Evolutionary conservation across 768 basidiomycete genomes (phyloP).

Genomic region (Pulveroboletus ravenelii): DNA sequence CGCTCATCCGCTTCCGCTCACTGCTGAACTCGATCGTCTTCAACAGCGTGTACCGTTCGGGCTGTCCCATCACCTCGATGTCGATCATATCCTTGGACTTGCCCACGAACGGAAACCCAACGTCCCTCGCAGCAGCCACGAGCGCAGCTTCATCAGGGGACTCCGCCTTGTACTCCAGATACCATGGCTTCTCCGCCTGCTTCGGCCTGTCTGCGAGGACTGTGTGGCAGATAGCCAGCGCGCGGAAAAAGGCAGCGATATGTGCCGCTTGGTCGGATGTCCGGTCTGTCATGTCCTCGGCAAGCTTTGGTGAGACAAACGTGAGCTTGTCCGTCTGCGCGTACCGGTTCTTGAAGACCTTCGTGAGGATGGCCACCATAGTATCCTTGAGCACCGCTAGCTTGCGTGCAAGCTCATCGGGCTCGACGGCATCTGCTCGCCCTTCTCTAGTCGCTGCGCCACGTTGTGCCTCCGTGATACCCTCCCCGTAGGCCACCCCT

Average conservation of each 20-base stretch:
- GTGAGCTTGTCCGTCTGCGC: slow-evolving; percentile 78
- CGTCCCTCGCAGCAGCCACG: slow-evolving; percentile 87
- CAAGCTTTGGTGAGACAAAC: slow-evolving; percentile 81
- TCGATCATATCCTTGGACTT: slow-evolving; percentile 72
- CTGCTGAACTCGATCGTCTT: slow-evolving; percentile 91
- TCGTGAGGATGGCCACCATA: slow-evolving; percentile 75
- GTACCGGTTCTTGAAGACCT: slow-evolving; percentile 84
- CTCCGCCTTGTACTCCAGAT: slow-evolving; percentile 90
- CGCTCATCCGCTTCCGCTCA: slow-evolving; percentile 93
- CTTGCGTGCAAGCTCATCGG: slow-evolving; percentile 65
- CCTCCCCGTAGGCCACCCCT: slow-evolving; percentile 87
- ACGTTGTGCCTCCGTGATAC: slow-evolving; percentile 91
- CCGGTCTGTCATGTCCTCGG: slow-evolving; percentile 67
- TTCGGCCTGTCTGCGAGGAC: slow-evolving; percentile 80
- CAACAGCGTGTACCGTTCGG: slow-evolving; percentile 74
- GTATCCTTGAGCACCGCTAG: slow-evolving; percentile 61
- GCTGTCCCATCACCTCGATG: slow-evolving; percentile 88
- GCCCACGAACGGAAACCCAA: slow-evolving; percentile 85
- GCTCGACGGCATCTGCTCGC: slow-evolving; percentile 56
- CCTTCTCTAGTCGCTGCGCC: slow-evolving; percentile 87
- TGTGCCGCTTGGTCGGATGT: slow-evolving; percentile 55
- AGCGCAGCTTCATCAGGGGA: slow-evolving; percentile 94
- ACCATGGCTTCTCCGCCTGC: slow-evolving; percentile 52
- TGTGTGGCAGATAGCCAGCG: slow-evolving; percentile 89
- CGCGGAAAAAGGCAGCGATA: slow-evolving; percentile 87